phyloP scores from a whole-genome alignment of 768 basidiomycete genomes.

The Antrodiella citrinella region DNA sequence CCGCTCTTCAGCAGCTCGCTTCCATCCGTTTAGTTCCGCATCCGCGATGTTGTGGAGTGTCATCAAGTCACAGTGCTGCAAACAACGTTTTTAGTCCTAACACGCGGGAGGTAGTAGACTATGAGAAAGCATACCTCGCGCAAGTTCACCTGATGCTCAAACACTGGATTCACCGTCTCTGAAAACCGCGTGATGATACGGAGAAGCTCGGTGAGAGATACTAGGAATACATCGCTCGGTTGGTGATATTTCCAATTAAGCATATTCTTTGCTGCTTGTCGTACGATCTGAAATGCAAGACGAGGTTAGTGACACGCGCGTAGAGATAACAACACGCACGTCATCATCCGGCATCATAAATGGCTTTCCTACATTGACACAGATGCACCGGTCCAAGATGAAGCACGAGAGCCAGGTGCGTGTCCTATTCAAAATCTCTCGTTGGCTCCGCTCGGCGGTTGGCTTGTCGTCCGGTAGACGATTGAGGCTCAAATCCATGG shows the following conservation, averaged over 20 bases:
- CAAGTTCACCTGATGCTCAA: constrained; percentile 1
- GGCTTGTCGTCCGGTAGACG: constrained; percentile 34
- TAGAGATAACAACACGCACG: constrained; percentile 34
- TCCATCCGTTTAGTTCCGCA: constrained; percentile 17
- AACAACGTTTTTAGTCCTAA: not conserved
- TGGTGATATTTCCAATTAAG: constrained; percentile 18
- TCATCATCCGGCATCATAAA: constrained; percentile 58
- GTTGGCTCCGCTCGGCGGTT: constrained; percentile 40
- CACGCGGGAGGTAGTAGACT: too few relatives aligned
- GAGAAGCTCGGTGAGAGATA: constrained; percentile 21
- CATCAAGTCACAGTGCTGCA: constrained; percentile 15
- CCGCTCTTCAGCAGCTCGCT: constrained; percentile 8
- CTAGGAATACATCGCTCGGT: constrained; percentile 17
- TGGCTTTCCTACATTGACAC: constrained; percentile 66
- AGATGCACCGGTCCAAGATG: constrained; percentile 64
- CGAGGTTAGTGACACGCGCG: constrained; percentile 22
- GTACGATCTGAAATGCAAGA: constrained; percentile 31
- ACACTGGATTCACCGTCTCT: constrained; percentile 14
- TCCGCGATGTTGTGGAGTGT: constrained; percentile 16
- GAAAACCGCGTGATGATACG: constrained; percentile 21
- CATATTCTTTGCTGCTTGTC: constrained; percentile 15
- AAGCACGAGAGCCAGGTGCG: constrained; percentile 72
- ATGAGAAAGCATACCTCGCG: not conserved
- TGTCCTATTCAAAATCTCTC: constrained; percentile 60
- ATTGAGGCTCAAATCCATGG: constrained; percentile 61